Conservation (phyloP, 2,329 filamentous ascomycete species). For the Fusarium sp. region DNA sequence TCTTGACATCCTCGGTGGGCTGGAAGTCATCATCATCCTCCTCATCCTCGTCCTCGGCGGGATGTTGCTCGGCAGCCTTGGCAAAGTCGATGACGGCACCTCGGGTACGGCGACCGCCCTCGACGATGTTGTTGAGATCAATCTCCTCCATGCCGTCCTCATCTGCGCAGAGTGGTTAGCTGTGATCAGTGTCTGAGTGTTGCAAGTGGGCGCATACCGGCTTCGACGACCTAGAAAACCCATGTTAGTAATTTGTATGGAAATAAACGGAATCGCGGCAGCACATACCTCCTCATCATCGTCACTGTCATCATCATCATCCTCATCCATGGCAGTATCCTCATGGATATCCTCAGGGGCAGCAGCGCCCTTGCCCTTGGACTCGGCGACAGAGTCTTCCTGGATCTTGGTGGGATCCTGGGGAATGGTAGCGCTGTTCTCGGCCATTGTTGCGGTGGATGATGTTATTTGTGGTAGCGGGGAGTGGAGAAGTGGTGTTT, state of each 20-base stretch:
- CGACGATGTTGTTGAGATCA: constrained; percentile 88
- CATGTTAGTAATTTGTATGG: constrained; percentile 40
- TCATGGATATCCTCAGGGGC: constrained; percentile 62
- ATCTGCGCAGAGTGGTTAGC: constrained; percentile 64
- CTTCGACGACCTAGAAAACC: constrained; percentile 43
- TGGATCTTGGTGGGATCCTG: constrained; percentile 56
- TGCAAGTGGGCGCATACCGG: constrained; percentile 41
- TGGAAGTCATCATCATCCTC: constrained; percentile 81
- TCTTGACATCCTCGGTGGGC: constrained; percentile 75
- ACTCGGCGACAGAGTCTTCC: constrained; percentile 59
- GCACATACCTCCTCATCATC: constrained; percentile 53
- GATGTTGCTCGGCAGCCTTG: constrained; percentile 85
- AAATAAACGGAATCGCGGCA: neutral
- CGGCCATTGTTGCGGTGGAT: constrained; percentile 56
- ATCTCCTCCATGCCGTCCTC: constrained; percentile 93
- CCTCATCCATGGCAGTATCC: constrained; percentile 79
- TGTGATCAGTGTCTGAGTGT: constrained; percentile 19
- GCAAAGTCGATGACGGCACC: constrained; percentile 94
- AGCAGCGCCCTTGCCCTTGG: constrained; percentile 92
- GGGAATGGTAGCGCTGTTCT: constrained; percentile 63
- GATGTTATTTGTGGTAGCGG: neutral
- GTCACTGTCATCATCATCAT: constrained; percentile 61
- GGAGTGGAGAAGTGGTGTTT: constrained; percentile 11
- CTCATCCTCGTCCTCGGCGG: constrained; percentile 83
- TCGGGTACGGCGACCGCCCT: constrained; percentile 83